phyloP scores from a whole-genome alignment of 495 filamentous ascomycete species.

The Arthonia radiata region DNA sequence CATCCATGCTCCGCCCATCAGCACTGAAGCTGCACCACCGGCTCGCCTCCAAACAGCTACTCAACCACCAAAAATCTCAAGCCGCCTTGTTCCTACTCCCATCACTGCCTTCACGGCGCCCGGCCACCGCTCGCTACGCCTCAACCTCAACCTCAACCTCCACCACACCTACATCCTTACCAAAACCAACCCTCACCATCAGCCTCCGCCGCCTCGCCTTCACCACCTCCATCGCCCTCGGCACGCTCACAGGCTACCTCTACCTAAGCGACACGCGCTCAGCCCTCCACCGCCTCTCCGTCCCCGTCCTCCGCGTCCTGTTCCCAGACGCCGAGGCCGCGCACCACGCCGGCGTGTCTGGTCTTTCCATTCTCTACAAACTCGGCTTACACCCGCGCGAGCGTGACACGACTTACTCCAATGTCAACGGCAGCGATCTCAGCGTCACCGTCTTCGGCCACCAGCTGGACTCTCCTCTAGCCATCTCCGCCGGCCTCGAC shows the following conservation, averaged over 20 bases:
- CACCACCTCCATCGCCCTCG: slow-evolving; percentile 20
- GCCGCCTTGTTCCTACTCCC: no score
- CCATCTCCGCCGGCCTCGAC: slow-evolving; percentile 79
- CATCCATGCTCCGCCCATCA: no score
- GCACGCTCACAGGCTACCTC: no score
- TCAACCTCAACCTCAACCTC: no score
- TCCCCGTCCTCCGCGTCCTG: slow-evolving; percentile 42
- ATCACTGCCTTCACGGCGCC: no score
- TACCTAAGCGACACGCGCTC: slow-evolving; percentile 70
- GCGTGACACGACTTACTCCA: slow-evolving; percentile 31
- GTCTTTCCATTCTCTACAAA: slow-evolving; percentile 36
- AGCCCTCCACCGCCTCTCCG: slow-evolving; percentile 55
- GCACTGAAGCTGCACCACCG: no score
- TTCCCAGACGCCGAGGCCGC: slow-evolving; percentile 78
- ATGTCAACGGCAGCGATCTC: slow-evolving; percentile 25
- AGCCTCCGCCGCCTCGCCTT: slow-evolving; percentile 2
- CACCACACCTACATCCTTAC: no score
- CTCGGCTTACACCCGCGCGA: slow-evolving; percentile 49
- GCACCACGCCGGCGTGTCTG: slow-evolving; percentile 47
- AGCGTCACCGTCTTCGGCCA: slow-evolving; percentile 51
- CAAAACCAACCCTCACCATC: slow-evolving; percentile 20
- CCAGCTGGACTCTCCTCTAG: slow-evolving; percentile 59
- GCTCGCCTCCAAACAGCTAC: no score
- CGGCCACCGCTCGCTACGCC: no score
- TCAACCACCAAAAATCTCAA: no score